Base-by-base conservation (phyloP, 2,329 filamentous ascomycete species). In the Aspergillus sp. region DNA sequence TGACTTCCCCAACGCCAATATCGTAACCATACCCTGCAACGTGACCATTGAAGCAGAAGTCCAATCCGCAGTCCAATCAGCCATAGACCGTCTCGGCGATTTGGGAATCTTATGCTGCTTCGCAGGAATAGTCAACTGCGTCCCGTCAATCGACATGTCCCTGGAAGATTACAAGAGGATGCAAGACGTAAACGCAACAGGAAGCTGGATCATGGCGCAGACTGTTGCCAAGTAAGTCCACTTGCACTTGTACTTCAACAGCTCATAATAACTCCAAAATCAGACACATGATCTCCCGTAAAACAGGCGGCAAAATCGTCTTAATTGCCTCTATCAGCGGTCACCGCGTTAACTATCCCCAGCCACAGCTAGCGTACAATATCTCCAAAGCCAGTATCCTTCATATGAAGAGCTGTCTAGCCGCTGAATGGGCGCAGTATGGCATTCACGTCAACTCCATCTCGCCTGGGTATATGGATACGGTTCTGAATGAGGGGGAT, bases 391-490 rank as follows among this genome's bases (percentile, higher is more conserved):
- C 87, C 0, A 88, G 84, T 0, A 72, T 92, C 2, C 67, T 89
- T 38, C 83, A 85, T 38, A 73, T 92, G 68, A 87, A 85, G 56
- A 84, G 81, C 64, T 86, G 82, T 49, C 76, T 92, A 10, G 90
- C 89, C 0, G 88, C 87, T 0, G 90, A 92, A 74, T 92, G 89
- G 89, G 87, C 87, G 0, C 75, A 79, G 2, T 83, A 88, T 70
- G 89, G 90, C 0, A 90, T 92, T 62, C 77, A 87, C 2, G 87
- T 90, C 6, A 92, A 92, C 66, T 85, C 81, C 15, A 81, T 92
- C 48, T 86, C 82, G 32, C 90, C 90, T 0, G 89, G 89, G 1
- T 92, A 92, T 67, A 91, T 92, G 86, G 89, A 91, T 69, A 91
- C 89, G 2, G 84, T 90, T 8, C 76, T 92, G 51, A 92, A 91